Evolutionary conservation across 176 grass and related monocot genomes (phyloP).

Genomic region (Thalia dealbata): DNA sequence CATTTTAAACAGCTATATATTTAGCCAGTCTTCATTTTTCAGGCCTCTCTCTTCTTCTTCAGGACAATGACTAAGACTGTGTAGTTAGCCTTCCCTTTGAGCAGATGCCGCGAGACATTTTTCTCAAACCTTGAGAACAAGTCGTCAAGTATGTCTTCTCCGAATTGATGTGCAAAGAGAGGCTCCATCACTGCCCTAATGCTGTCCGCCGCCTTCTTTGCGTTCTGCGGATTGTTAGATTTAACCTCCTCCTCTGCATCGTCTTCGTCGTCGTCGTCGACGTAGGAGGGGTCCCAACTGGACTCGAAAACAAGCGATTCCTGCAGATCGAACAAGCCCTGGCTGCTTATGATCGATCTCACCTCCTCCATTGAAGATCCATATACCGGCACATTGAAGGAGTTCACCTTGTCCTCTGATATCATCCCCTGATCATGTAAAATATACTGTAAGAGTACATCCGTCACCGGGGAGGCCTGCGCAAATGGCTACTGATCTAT

Average conservation of each 20-base stretch:
- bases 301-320: constrained; percentile 8
- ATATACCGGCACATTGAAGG: too few relatives aligned
- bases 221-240: constrained; percentile 5
- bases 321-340: constrained; percentile 14
- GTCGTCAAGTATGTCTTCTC: constrained; percentile 6
- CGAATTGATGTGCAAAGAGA: constrained; percentile 24
- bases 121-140: constrained; percentile 16
- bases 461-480: too few relatives aligned
- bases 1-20: too few relatives aligned
- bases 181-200: constrained; percentile 16
- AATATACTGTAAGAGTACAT: too few relatives aligned
- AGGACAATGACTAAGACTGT: background rate
- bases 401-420: too few relatives aligned
- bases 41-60: background rate
- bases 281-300: constrained; percentile 28
- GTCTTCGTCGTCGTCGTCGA: too few relatives aligned
- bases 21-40: too few relatives aligned
- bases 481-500: too few relatives aligned
- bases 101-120: constrained; percentile 10
- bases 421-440: too few relatives aligned
- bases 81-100: background rate
- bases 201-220: constrained; percentile 2
- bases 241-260: constrained; percentile 5
- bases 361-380: constrained; percentile 25
- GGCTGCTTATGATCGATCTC: background rate